Evolutionary conservation across 495 filamentous ascomycete genomes (phyloP).

Genomic region (Pseudoneurospora amorphoporcata): DNA sequence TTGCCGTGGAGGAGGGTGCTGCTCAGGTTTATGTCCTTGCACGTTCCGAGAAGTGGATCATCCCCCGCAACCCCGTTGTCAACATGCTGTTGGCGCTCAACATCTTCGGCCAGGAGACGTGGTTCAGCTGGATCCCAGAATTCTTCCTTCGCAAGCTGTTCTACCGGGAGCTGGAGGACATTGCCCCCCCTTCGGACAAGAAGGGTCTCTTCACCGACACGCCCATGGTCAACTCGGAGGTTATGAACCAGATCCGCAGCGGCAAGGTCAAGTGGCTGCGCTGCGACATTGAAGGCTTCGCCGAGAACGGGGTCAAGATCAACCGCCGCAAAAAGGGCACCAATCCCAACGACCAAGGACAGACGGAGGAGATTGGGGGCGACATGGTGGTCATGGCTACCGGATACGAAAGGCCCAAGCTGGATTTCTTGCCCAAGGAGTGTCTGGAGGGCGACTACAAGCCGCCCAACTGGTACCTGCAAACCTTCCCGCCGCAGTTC

Average conservation of each 20-base stretch:
- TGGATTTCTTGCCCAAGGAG: slow-evolving; percentile 60
- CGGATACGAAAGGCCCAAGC: slow-evolving; percentile 61
- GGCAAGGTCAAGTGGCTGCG: slow-evolving; percentile 71
- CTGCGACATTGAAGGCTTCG: slow-evolving; percentile 62
- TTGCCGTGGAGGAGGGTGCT: slow-evolving; percentile 57
- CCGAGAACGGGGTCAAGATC: slow-evolving; percentile 54
- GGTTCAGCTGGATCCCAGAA: slow-evolving; percentile 69
- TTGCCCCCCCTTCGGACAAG: slow-evolving; percentile 46
- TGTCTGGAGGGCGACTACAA: slow-evolving; percentile 60
- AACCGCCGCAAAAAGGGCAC: slow-evolving; percentile 63
- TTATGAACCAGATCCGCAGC: slow-evolving; percentile 66
- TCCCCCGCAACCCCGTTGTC: slow-evolving; percentile 66
- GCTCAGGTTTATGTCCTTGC: slow-evolving; percentile 61
- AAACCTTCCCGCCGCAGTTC: slow-evolving; percentile 63
- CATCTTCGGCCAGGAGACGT: slow-evolving; percentile 67
- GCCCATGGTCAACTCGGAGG: slow-evolving; percentile 76
- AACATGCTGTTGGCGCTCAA: slow-evolving; percentile 68
- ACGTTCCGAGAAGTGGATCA: slow-evolving; percentile 81
- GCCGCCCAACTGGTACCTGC: slow-evolving; percentile 81
- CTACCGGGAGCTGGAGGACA: slow-evolving; percentile 71
- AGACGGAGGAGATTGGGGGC: slow-evolving; percentile 48
- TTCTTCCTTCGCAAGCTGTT: slow-evolving; percentile 65
- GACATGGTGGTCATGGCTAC: slow-evolving; percentile 81
- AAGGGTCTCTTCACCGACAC: slow-evolving; percentile 72
- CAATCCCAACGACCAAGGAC: slow-evolving; percentile 60